phyloP scores from a whole-genome alignment of 2,329 filamentous ascomycete species.

The Pseudopithomyces chartarum region DNA sequence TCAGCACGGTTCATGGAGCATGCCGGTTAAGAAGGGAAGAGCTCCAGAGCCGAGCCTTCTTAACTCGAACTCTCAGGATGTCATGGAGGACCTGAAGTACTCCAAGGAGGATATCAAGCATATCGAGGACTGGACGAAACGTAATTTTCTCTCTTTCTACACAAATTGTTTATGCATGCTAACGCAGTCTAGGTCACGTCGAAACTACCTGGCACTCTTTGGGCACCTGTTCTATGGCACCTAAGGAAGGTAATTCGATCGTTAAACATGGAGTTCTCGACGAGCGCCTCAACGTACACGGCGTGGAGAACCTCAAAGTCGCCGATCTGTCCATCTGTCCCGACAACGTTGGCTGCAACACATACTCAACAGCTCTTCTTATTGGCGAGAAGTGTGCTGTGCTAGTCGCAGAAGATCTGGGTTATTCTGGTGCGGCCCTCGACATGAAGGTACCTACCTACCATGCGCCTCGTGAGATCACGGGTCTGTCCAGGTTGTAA shows the following conservation, averaged over 20 bases:
- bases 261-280: conserved; percentile 81
- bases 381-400: conserved; percentile 77
- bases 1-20: conserved; percentile 73
- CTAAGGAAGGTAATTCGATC: conserved; percentile 75
- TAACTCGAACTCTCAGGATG: conserved; percentile 66
- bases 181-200: conserved; percentile 56
- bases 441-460: conserved; percentile 73
- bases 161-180: conserved; percentile 2
- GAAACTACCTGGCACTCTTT: conserved; percentile 76
- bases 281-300: conserved; percentile 77
- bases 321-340: conserved; percentile 78
- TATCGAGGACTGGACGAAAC: conserved; percentile 66
- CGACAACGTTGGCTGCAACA: conserved; percentile 70
- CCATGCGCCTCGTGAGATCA: conserved; percentile 53
- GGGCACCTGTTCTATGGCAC: conserved; percentile 77
- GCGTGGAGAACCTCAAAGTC: conserved; percentile 77
- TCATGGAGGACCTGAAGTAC: conserved; percentile 70
- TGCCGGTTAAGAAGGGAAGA: conserved; percentile 61
- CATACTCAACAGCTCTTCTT: conserved; percentile 71
- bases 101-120: conserved; percentile 65
- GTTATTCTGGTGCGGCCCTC: conserved; percentile 72
- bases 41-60: conserved; percentile 57
- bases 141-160: conserved; percentile 21
- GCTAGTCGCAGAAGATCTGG: conserved; percentile 73
- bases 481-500: conserved; percentile 50